A percentile compares a stretch with the other conserved stretches of the same genome.
These are phyloP conservation scores for Colletotrichum cuscutae DNA, from an alignment of 2,329 filamentous ascomycete species.

Conservation along the genomic window DNA sequence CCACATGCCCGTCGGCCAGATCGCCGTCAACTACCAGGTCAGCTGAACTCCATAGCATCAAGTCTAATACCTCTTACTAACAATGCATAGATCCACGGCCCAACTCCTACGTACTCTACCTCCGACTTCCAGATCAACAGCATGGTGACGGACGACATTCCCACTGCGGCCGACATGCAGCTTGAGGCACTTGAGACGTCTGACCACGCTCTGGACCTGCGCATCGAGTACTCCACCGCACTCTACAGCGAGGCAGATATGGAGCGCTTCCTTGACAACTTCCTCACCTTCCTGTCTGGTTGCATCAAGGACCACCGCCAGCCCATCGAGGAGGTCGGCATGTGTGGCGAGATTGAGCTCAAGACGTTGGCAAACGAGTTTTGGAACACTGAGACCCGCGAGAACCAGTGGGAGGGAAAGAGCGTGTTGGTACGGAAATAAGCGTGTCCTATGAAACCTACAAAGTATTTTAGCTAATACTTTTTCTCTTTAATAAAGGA, in stretches of 20 bases:
- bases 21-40: background rate
- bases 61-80: background rate
- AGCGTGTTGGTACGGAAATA: conserved; percentile 30
- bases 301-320: conserved; percentile 41
- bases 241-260: conserved; percentile 38
- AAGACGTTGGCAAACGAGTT: conserved; percentile 36
- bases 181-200: conserved; percentile 40
- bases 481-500: conserved; percentile 20
- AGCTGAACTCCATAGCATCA: background rate
- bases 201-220: conserved; percentile 38
- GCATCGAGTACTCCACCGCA: conserved; percentile 39
- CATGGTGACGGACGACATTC: conserved; percentile 39
- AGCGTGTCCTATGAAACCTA: background rate
- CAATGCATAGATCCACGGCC: background rate
- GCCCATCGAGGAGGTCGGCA: conserved; percentile 38
- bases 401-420: conserved; percentile 37
- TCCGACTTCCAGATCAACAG: conserved; percentile 38
- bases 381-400: conserved; percentile 37
- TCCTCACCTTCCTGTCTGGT: conserved; percentile 40
- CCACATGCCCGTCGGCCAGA: background rate
- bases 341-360: conserved; percentile 39
- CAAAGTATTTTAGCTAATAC: background rate
- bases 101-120: conserved; percentile 35
- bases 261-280: conserved; percentile 42
- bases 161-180: conserved; percentile 39